Conservation (phyloP, 1,284 basidiomycete species). For the Prillingera fragicola region DNA sequence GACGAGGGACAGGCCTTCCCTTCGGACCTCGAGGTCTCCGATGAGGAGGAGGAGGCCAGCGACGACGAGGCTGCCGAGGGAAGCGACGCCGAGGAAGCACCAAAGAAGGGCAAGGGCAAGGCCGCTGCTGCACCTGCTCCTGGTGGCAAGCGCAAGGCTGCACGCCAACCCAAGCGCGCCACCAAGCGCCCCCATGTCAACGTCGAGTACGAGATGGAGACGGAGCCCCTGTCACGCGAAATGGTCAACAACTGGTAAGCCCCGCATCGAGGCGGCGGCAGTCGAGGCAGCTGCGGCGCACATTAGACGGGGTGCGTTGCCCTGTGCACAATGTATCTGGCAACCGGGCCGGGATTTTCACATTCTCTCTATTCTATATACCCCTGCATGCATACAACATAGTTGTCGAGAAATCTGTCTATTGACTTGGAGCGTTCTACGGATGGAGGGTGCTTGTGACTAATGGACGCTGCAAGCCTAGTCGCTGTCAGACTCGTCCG, state of each 20-base stretch:
- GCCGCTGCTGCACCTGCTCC: constrained; percentile 29
- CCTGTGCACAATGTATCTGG: too few relatives aligned
- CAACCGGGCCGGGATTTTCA: too few relatives aligned
- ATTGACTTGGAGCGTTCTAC: not conserved
- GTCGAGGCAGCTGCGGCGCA: too few relatives aligned
- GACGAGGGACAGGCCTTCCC: constrained; percentile 33
- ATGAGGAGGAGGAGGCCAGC: constrained; percentile 37
- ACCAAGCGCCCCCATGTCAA: constrained; percentile 64
- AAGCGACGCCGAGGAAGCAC: constrained; percentile 46
- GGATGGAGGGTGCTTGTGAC: not conserved
- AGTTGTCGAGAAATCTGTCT: too few relatives aligned
- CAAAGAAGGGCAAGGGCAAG: constrained; percentile 37
- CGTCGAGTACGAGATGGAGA: constrained; percentile 91
- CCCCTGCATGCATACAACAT: constrained; percentile 23
- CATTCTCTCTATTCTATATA: not conserved
- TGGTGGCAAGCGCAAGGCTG: constrained; percentile 43
- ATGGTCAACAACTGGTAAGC: constrained; percentile 50
- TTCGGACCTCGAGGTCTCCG: constrained; percentile 43
- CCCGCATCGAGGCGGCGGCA: not conserved
- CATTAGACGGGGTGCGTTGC: not conserved
- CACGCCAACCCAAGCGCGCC: constrained; percentile 57
- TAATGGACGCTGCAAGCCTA: too few relatives aligned
- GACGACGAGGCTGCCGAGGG: constrained; percentile 50
- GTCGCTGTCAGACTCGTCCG: constrained; percentile 30
- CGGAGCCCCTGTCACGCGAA: constrained; percentile 59